Evolutionary conservation across 116 monocot genomes (phyloP).

Genomic region (Phalaenopsis hybrid): DNA sequence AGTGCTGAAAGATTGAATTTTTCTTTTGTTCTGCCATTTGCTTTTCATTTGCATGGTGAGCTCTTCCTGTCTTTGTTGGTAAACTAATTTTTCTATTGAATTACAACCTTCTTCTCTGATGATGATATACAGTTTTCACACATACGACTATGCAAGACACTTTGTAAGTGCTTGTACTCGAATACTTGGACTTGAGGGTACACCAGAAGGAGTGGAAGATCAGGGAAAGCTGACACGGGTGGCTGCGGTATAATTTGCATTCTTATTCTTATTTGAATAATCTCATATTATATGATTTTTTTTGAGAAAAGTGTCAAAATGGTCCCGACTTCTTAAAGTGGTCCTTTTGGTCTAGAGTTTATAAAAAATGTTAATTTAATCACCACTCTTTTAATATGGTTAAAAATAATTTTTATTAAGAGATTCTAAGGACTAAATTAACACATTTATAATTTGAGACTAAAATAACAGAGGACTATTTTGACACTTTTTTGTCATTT

Average conservation of each 20-base stretch:
- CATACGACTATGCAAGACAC: constrained; percentile 98
- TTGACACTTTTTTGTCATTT: too few species aligned
- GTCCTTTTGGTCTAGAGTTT: too few species aligned
- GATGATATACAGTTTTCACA: constrained; percentile 62
- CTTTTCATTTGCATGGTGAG: background rate
- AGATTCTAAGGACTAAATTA: too few species aligned
- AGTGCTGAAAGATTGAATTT: background rate
- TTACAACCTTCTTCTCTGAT: constrained; percentile 7
- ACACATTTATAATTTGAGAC: too few species aligned
- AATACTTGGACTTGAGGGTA: constrained; percentile 95
- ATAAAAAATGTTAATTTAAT: too few species aligned
- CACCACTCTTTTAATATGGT: too few species aligned
- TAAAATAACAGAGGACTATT: too few species aligned
- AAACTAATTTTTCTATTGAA: background rate
- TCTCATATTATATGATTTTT: background rate
- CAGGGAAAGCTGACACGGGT: constrained; percentile 94
- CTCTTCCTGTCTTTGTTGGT: background rate
- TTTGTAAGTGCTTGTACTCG: constrained; percentile 98
- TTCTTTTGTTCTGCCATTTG: background rate
- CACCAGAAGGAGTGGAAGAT: constrained; percentile 97
- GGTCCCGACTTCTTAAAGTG: background rate
- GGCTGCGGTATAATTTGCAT: constrained; percentile 60
- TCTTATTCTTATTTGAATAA: constrained; percentile 3
- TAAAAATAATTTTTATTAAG: too few species aligned
- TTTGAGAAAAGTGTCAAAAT: too few species aligned